Conservation (phyloP, 371 early-diverging fungal species). For the Caulochytrium protostelioides region DNA sequence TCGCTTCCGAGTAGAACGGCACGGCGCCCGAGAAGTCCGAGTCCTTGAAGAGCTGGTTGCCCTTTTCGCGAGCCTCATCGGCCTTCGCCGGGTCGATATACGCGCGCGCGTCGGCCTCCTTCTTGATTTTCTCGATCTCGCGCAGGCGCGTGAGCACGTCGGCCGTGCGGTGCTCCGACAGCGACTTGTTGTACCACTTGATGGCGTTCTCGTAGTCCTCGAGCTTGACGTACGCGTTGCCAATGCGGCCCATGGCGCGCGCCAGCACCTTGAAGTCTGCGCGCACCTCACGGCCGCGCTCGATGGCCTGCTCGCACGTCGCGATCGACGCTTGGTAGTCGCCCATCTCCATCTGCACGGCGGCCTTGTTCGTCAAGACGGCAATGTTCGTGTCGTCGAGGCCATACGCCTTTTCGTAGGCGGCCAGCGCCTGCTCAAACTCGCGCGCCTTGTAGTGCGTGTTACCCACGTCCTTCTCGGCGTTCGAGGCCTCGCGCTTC, state of each 20-base stretch:
- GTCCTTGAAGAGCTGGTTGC: conserved; percentile 81
- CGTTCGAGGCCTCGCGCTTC: conserved; percentile 47
- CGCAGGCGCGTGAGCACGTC: conserved; percentile 76
- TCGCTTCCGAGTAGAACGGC: conserved; percentile 83
- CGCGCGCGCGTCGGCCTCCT: conserved; percentile 52
- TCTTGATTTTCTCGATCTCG: conserved; percentile 60
- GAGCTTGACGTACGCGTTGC: conserved; percentile 61
- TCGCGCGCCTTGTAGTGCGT: conserved; percentile 75
- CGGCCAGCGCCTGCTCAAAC: conserved; percentile 67
- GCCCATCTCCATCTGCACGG: conserved; percentile 84
- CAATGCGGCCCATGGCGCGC: conserved; percentile 72
- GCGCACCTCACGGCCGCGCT: conserved; percentile 67
- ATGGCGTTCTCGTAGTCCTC: conserved; percentile 65
- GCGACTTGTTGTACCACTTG: conserved; percentile 71
- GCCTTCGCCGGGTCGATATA: conserved; percentile 64
- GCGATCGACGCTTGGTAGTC: conserved; percentile 77
- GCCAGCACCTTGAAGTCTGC: conserved; percentile 90
- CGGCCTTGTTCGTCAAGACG: conserved; percentile 81
- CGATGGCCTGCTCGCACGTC: conserved; percentile 74
- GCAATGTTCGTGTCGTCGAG: conserved; percentile 70
- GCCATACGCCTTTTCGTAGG: conserved; percentile 81
- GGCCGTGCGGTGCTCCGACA: conserved; percentile 85
- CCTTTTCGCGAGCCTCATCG: conserved; percentile 77
- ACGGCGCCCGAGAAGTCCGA: conserved; percentile 75
- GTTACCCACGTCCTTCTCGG: conserved; percentile 80